Base-by-base conservation (phyloP, 1,284 basidiomycete genomes). In the Cryptococcus hybrid region DNA sequence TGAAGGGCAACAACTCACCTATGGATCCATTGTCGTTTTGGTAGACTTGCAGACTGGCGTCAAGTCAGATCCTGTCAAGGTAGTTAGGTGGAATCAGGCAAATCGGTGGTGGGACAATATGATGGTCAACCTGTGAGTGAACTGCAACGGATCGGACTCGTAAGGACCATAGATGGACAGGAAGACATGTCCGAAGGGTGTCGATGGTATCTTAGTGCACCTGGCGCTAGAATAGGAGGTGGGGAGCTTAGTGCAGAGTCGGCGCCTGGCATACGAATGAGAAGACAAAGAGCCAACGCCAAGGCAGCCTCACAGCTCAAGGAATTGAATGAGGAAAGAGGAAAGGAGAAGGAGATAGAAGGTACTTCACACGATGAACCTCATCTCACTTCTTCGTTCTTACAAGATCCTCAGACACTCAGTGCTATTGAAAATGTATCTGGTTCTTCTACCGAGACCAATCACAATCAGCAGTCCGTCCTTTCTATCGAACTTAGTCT, bases 71-170 rank as follows among this genome's bases (percentile, higher is more conserved):
- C 88, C 90, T 1, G 82, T 96, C 40, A 82, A 92, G 60, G 88
- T 97, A 53, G 89, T 92, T 62, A 94, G 94, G 90, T 97, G 12
- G 93, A 95, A 73, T 92, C 92, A 73, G 90, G 90, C 36, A 83
- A 88, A 57, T 89, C 79, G 12, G 60, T 90, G 50, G 86, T 87
- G 7, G 80, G 83, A 30, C 88, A 89, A 62, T 88, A 91, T 74
- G 47, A 66, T 3, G 73, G 74, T 1, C 68, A 72, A 42, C 92
- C 92, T 24, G 90, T 97, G 56, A 93, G 90, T 68, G 93, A 96
- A 75, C 90, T 97, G 85, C 93, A 97, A 79, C 92, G 95, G 78
- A 88, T 97, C 58, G 93, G 92, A 0, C 80, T 97, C 48, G 89
- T 93, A 71, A 83, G 90, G 54, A 84, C 90, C 53, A 63, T 63